phyloP scores from a whole-genome alignment of 108 stramenopile genomes.

The Conticribra weissflogii region DNA sequence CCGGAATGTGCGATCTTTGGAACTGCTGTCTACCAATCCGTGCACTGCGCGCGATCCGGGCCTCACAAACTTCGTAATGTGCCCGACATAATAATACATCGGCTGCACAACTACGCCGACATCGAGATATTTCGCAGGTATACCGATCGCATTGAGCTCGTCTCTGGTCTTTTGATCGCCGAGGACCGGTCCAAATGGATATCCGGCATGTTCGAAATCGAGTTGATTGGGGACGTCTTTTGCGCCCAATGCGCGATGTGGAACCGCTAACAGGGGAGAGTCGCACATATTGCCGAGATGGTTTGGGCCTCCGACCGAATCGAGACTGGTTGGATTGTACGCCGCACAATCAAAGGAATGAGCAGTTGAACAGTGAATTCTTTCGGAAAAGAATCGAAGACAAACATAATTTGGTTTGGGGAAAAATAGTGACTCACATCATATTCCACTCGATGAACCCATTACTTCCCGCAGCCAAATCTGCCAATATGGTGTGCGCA shows the following conservation, averaged over 20 bases:
- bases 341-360: too few relatives aligned
- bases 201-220: conserved; percentile 62
- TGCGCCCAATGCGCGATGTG: conserved; percentile 69
- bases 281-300: conserved; percentile 94
- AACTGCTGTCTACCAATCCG: conserved; percentile 58
- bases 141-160: conserved; percentile 79
- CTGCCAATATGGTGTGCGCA: conserved; percentile 92
- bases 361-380: conserved; percentile 3
- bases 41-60: conserved; percentile 71
- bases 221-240: conserved; percentile 43
- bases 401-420: too few relatives aligned
- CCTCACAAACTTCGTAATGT: conserved; percentile 83
- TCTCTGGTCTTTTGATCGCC: conserved; percentile 79
- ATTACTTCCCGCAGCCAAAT: conserved; percentile 88
- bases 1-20: conserved; percentile 65
- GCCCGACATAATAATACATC: conserved; percentile 91
- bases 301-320: conserved; percentile 90
- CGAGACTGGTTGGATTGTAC: too few relatives aligned
- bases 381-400: too few relatives aligned
- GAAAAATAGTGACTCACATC: conserved; percentile 70
- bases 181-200: conserved; percentile 59
- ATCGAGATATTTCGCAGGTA: conserved; percentile 75
- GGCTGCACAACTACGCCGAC: conserved; percentile 80
- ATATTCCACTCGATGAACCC: conserved; percentile 95
- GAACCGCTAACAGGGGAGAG: conserved; percentile 81